Base-by-base conservation (phyloP, 1,284 basidiomycete species). In the Tranzscheliella williamsii region DNA sequence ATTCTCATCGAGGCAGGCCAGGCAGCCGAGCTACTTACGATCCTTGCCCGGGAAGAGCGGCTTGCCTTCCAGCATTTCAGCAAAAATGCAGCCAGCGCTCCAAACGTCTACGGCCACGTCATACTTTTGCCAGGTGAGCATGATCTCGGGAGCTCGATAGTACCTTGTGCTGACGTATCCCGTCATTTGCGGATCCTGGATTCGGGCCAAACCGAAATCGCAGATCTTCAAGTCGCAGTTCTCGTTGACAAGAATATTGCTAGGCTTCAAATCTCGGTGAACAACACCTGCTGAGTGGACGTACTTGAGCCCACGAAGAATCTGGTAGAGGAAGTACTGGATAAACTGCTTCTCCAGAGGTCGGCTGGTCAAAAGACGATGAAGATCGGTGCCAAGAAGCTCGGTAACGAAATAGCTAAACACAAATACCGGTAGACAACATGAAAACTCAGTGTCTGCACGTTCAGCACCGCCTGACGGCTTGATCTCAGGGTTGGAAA, bases 121-220 rank as follows among this genome's bases (percentile, higher is more conserved):
- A 82, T 98, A 98, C 82, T 98, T 98, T 80, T 98, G 94, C 95
- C 95, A 98, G 36, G 94, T 99, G 76, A 99, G 84, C 95, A 99
- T 99, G 82, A 99, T 98, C 80, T 99, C 94, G 6, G 94, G 94
- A 4, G 94, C 95, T 44, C 95, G 88, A 80, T 99, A 98, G 81
- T 98, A 98, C 70, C 95, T 84, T 49, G 94, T 99, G 56, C 93
- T 97, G 62, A 98, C 94, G 78, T 98, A 99, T 57, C 95, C 95
- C 4, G 95, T 98, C 95, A 99, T 98, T 80, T 98, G 95, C 7
- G 94, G 94, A 79, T 98, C 95, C 80, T 92, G 90, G 40, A 80
- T 75, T 49, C 94, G 88, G 16, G 94, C 94, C 21, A 99, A 84
- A 65, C 94, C 94, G 80, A 99, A 99, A 81, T 97, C 94, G 78